Evolutionary conservation across 2,329 filamentous ascomycete species (phyloP).

Genomic region (Colletotrichum sp.): DNA sequence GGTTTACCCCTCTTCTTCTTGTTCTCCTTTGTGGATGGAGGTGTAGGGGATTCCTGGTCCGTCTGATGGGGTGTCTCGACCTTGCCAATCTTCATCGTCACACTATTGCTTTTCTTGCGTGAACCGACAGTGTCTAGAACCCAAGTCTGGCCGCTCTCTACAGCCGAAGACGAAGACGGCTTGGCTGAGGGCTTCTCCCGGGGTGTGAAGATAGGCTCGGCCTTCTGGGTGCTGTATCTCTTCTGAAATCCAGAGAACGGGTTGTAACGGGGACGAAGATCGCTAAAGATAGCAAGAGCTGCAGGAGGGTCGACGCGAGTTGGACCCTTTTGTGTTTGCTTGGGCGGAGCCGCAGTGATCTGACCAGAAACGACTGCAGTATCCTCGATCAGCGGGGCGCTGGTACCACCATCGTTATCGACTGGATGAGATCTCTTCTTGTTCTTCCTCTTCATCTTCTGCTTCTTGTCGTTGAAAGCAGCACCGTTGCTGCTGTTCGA

Average conservation of each 20-base stretch:
- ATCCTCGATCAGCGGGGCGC: neutral
- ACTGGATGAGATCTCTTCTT: neutral
- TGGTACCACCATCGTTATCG: neutral
- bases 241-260: neutral
- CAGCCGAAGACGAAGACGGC: neutral
- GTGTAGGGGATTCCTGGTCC: neutral
- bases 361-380: neutral
- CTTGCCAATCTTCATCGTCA: constrained; percentile 1
- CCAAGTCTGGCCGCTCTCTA: neutral
- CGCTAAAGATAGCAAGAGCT: neutral
- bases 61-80: neutral
- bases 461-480: neutral
- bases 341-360: neutral
- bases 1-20: neutral
- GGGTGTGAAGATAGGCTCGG: neutral
- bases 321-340: neutral
- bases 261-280: neutral
- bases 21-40: constrained; percentile 1
- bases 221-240: neutral
- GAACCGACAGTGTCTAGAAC: neutral
- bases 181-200: neutral
- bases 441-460: neutral
- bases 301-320: neutral
- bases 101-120: neutral
- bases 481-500: neutral